Base-by-base conservation (phyloP, 345 rosid species). In the Aquilaria malaccensis region DNA sequence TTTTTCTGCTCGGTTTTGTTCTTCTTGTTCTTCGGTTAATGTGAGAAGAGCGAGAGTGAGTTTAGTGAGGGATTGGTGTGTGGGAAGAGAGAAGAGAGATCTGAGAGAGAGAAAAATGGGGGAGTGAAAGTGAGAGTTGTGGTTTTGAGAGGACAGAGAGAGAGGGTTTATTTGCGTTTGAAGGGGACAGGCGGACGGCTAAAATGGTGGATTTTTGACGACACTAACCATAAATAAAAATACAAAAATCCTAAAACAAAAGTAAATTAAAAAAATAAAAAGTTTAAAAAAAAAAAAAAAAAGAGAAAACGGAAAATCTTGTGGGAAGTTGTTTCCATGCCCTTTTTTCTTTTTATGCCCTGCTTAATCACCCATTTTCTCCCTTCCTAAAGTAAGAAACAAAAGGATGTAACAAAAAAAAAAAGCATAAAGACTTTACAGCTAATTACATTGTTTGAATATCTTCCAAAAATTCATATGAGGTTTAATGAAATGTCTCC, bases 171-270 rank as follows among this genome's bases (percentile, higher is more conserved):
- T 76, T 67, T 73, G 81, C 83, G 79, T 60, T 73, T 73, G 80
- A 75, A 75, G 73, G 71, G 85, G 85, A 72, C 77, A 70, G 70
- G 70, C 70, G 61, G 78, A 77, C 82, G 64, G 55, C 80, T 73
- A 77, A 72, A 77, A 73, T 71, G 76, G 72, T 66, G 76, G 78
- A 72, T 62, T 70, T 37, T 76, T 79, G 83, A 72, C 83, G 80
- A 74, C 67, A 63, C 60, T 37, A 37, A 37, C 43, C 43, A 37
- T 37, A 37, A 59, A 55, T 62, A 41, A 7, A 45, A 63, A 33
- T 13, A 1, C 15, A 4, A n/a, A 33, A 37, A 4, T 3, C 22
- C 22, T 22, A 31, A 15, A 55, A 14, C 57, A 50, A 29, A 45
- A 64, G 58, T 41, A 29, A 33, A 22, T 22, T 22, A 22, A 13